phyloP scores from a whole-genome alignment of 306 rosid species.

The Prunus persica region DNA sequence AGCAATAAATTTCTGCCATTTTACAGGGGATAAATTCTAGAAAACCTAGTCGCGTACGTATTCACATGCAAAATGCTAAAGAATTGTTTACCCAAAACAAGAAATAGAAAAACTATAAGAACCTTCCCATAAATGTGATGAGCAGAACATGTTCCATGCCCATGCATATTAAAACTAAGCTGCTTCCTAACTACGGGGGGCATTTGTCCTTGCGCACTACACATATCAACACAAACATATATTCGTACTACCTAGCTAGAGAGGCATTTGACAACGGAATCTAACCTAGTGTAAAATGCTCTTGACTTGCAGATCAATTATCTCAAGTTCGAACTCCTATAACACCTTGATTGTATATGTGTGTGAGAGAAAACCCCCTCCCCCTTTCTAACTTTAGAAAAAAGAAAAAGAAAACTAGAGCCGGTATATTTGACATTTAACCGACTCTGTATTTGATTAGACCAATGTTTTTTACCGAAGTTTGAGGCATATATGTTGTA shows the following conservation, averaged over 20 bases:
- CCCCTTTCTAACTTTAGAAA: no score
- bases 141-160: slow-evolving; percentile 31
- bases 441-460: no score
- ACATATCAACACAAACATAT: slow-evolving; percentile 1
- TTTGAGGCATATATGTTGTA: slow-evolving; percentile 46
- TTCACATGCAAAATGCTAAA: not conserved
- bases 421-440: not conserved
- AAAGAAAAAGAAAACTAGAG: not conserved
- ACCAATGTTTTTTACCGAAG: not conserved
- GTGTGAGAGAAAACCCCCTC: no score
- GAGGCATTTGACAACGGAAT: no score
- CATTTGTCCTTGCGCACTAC: slow-evolving; percentile 5
- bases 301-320: fast-evolving
- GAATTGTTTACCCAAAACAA: not conserved
- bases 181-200: slow-evolving; percentile 21
- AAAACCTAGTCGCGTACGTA: not conserved
- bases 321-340: no score
- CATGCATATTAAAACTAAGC: slow-evolving; percentile 34
- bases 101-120: not conserved
- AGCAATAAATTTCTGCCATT: not conserved
- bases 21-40: not conserved
- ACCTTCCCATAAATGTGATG: not conserved
- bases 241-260: no score
- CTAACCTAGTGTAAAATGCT: no score
- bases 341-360: fast-evolving